Conservation (phyloP, 129 eudicot genomes). For the Pulicaria dysenterica region DNA sequence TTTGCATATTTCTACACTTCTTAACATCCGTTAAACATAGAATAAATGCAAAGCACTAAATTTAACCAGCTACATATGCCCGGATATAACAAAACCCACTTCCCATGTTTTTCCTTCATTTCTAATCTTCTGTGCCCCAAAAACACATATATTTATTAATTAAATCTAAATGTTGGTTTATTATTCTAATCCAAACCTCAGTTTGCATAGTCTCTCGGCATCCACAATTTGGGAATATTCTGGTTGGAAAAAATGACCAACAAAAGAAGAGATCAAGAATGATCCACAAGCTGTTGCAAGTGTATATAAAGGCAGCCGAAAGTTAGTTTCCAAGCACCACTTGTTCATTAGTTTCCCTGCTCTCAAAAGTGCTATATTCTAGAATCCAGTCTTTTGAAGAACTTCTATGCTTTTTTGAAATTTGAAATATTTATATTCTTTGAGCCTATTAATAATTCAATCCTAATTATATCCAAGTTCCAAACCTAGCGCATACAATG, state of each 20-base stretch:
- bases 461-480: not conserved
- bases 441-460: not conserved
- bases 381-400: not conserved
- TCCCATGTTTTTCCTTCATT: not conserved
- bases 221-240: not conserved
- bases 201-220: slow-evolving; percentile 8
- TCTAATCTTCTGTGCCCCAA: not conserved
- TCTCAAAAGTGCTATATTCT: not conserved
- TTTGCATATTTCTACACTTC: not conserved
- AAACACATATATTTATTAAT: not conserved
- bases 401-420: not conserved
- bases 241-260: not conserved
- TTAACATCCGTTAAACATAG: not conserved
- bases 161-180: not conserved
- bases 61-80: not conserved
- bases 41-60: not conserved
- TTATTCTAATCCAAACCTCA: slow-evolving; percentile 9
- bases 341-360: slow-evolving; percentile 5
- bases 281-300: slow-evolving; percentile 1
- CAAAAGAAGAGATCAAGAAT: not conserved
- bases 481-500: slow-evolving; percentile 10
- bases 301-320: not conserved
- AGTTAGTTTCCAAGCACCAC: not conserved
- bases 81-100: not conserved
- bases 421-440: not conserved